A percentile compares a stretch with the other conserved stretches of the same genome.
phyloP scores from a whole-genome alignment of 306 rosid species.

The Psophocarpus tetragonolobus region DNA sequence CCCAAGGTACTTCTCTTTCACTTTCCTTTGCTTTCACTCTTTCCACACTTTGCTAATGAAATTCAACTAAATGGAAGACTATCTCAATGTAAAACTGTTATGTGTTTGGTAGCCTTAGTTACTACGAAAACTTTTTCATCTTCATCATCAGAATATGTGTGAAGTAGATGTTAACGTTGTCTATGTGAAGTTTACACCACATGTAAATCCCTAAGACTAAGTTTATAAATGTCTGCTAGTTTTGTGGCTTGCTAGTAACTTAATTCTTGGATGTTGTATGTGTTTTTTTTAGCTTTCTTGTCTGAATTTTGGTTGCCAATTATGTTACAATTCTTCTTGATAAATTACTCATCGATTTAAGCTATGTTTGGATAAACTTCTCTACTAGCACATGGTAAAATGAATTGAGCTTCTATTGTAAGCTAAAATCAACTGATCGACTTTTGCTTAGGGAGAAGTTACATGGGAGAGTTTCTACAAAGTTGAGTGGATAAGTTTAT shows the following conservation, averaged over 20 bases:
- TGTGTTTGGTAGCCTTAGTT: not conserved
- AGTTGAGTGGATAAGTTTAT: not conserved
- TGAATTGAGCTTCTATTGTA: too few species aligned
- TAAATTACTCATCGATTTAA: not conserved
- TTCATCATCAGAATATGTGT: not conserved
- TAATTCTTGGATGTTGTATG: not conserved
- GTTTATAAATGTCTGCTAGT: not conserved
- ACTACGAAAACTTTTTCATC: not conserved
- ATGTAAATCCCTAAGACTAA: not conserved
- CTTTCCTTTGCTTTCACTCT: not conserved
- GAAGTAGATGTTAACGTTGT: not conserved
- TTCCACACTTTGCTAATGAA: not conserved
- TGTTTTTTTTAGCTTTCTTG: not conserved
- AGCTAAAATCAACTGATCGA: not conserved
- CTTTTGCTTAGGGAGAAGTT: not conserved
- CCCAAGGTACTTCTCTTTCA: conserved; percentile 49
- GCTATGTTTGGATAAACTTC: not conserved
- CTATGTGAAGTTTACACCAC: not conserved
- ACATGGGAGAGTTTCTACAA: not conserved
- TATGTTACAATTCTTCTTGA: not conserved
- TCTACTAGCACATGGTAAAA: not conserved
- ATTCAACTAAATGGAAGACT: not conserved
- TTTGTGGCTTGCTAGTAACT: not conserved
- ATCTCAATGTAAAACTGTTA: not conserved
- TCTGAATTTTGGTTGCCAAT: conserved; percentile 11